Conservation (phyloP, 176 grass and related monocot genomes). For the Phoenix dactylifera region DNA sequence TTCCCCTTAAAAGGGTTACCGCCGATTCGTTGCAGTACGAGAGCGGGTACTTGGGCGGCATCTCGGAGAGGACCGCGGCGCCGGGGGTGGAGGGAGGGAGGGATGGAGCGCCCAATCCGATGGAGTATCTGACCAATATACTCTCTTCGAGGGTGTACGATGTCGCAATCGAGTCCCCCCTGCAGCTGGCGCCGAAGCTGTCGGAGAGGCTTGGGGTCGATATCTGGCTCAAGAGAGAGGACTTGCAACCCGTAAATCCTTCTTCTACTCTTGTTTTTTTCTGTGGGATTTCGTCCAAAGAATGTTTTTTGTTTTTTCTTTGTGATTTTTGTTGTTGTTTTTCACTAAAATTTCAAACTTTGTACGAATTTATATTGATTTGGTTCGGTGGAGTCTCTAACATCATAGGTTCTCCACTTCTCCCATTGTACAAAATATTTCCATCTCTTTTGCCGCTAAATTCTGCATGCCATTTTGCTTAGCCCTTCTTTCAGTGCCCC, state of each 20-base stretch:
- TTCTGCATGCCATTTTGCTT: too few relatives aligned
- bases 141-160: conserved; percentile 89
- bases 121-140: conserved; percentile 81
- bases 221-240: conserved; percentile 83
- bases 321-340: neutral
- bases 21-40: conserved; percentile 57
- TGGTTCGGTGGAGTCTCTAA: too few relatives aligned
- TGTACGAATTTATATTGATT: too few relatives aligned
- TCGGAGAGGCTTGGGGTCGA: conserved; percentile 59
- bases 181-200: conserved; percentile 63
- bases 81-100: neutral
- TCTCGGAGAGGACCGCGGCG: conserved; percentile 11
- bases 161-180: conserved; percentile 69
- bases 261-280: neutral
- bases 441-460: too few relatives aligned
- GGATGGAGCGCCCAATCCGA: conserved; percentile 38
- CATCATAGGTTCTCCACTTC: too few relatives aligned
- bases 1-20: conserved; percentile 33
- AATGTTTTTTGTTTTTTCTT: neutral
- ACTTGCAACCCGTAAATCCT: conserved; percentile 69
- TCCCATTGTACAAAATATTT: too few relatives aligned
- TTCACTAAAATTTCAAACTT: too few relatives aligned
- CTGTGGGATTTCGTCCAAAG: neutral
- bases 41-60: conserved; percentile 59
- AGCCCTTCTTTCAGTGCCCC: too few relatives aligned